Evolutionary conservation across 495 filamentous ascomycete genomes (phyloP).

Genomic region (Aspergillus heteromorphus): DNA sequence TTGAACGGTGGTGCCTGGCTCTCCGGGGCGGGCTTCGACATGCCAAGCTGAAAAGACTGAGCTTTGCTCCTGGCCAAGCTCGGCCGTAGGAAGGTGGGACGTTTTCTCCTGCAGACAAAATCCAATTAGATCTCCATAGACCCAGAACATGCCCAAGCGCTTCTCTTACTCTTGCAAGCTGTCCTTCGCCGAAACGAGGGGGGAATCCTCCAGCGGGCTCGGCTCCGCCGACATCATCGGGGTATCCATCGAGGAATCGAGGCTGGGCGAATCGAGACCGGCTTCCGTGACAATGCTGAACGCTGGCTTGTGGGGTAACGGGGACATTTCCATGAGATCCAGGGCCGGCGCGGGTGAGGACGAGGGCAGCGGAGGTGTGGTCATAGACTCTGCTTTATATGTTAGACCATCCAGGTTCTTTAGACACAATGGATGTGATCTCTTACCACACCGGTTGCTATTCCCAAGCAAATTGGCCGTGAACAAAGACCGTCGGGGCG

Average conservation of each 20-base stretch:
- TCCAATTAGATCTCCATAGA: conserved; percentile 16
- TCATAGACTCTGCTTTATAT: conserved; percentile 56
- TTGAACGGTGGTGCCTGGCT: conserved; percentile 67
- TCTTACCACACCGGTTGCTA: conserved; percentile 67
- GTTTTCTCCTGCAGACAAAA: conserved; percentile 27
- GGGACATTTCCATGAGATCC: conserved; percentile 92
- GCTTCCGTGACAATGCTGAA: conserved; percentile 52
- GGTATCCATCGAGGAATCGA: conserved; percentile 49
- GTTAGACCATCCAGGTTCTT: not conserved
- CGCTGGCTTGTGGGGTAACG: conserved; percentile 81
- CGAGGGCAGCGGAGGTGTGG: conserved; percentile 75
- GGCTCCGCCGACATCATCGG: conserved; percentile 32
- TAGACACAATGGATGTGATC: conserved; percentile 6
- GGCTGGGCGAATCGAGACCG: conserved; percentile 63
- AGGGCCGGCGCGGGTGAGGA: conserved; percentile 73
- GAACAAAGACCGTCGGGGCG: conserved; percentile 90
- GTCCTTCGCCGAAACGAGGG: conserved; percentile 45
- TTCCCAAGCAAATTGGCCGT: conserved; percentile 67
- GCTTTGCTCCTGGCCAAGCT: conserved; percentile 39
- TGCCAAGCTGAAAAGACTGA: conserved; percentile 36
- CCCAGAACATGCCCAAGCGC: not conserved
- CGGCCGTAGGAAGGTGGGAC: conserved; percentile 38
- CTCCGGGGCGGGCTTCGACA: conserved; percentile 40
- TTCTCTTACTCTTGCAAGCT: conserved; percentile 33
- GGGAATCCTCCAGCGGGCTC: conserved; percentile 45